phyloP scores from a whole-genome alignment of 176 grass and related monocot species.

The Areca catechu region DNA sequence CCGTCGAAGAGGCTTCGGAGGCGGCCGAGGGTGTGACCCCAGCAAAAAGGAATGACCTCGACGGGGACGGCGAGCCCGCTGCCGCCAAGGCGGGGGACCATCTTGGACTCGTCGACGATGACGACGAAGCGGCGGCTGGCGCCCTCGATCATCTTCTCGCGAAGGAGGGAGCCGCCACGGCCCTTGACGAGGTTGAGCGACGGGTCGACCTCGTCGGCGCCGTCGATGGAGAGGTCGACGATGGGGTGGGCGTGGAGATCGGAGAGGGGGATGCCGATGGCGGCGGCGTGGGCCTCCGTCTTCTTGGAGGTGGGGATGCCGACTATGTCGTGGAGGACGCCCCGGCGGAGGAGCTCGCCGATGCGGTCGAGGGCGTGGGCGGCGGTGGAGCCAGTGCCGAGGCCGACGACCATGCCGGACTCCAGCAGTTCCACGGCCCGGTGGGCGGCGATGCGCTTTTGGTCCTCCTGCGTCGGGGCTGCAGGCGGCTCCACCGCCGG shows the following conservation, averaged over 20 bases:
- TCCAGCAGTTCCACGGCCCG: background rate
- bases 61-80: background rate
- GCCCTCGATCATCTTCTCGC: slow-evolving; percentile 3
- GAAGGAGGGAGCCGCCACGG: background rate
- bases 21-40: too few relatives aligned
- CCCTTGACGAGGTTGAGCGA: slow-evolving; percentile 3
- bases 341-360: too few relatives aligned
- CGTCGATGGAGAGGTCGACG: slow-evolving; percentile 5
- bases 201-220: slow-evolving; percentile 1
- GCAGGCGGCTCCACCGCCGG: too few relatives aligned
- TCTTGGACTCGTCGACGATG: slow-evolving; percentile 10
- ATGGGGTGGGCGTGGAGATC: slow-evolving; percentile 1
- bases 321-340: too few relatives aligned
- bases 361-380: slow-evolving; percentile 3
- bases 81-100: background rate
- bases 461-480: background rate
- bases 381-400: slow-evolving; percentile 3
- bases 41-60: background rate
- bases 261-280: too few relatives aligned
- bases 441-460: background rate
- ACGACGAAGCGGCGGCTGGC: background rate
- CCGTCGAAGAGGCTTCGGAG: too few relatives aligned
- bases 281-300: too few relatives aligned
- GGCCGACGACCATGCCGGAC: slow-evolving; percentile 6
- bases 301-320: too few relatives aligned